Base-by-base conservation (phyloP, 164 flowering plant species). In the Paratinospora sagittata region DNA sequence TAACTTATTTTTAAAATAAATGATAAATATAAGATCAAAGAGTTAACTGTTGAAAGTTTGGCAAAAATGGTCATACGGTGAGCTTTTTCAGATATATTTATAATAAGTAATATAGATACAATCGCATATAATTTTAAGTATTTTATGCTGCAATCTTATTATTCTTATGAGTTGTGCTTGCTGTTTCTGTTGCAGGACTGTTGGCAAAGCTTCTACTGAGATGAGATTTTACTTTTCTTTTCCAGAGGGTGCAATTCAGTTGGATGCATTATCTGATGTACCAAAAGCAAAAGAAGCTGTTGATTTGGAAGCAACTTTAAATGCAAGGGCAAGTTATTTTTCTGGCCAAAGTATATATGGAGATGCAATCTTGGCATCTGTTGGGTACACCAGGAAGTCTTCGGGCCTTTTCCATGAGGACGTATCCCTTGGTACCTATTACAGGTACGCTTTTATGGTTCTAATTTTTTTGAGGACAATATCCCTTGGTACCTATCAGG, bases 151-250 rank as follows among this genome's bases (percentile, higher is more conserved):
- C 4, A 55, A 19, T 1, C 2, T 55, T 30, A 9, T 55, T 55
- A 4, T 55, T 19, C 24, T 55, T 41, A 17, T 37, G 2, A 36
- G 14, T 37, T 34, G 62, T 45, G 36, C 11, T 0, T 64, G 63
- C 5, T 8, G 23, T 52, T 57, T 72, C 3, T 69, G 64, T 72
- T 62, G 37, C 84, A 96, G 98, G 86, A 73, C 81, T 39, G 77
- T 96, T 80, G 97, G 99, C 41, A 93, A 84, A 77, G 76, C 96
- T 64, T 87, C 98, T 34, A 89, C 97, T 11, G 99, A 96, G 80
- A 83, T 78, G 72, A 87, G 99, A 83, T 66, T 93, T 64, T 91
- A 91, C 79, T 91, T 81, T 79, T 72, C 83, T 70, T 81, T 82
- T 73, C 82, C 87, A 16, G 73, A 81, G 71, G 67, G 78, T 34